Evolutionary conservation across 2,329 filamentous ascomycete species (phyloP).

Genomic region (Aspergillus persii): DNA sequence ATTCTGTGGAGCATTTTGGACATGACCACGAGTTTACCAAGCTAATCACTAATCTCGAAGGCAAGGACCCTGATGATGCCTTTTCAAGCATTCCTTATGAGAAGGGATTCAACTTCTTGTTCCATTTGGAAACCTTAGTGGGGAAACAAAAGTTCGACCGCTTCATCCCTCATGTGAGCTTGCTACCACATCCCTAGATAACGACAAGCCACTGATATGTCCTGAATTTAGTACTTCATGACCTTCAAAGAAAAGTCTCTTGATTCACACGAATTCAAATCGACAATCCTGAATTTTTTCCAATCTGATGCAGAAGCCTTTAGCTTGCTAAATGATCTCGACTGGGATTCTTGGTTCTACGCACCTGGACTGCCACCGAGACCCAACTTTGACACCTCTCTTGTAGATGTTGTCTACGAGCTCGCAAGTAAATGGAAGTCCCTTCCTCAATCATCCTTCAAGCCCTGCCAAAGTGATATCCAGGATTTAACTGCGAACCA

Average conservation of each 20-base stretch:
- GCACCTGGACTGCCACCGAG: slow-evolving; percentile 85
- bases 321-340: slow-evolving; percentile 66
- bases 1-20: slow-evolving; percentile 75
- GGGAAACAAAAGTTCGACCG: slow-evolving; percentile 86
- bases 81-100: slow-evolving; percentile 93
- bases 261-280: slow-evolving; percentile 91
- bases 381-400: slow-evolving; percentile 82
- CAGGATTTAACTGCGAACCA: slow-evolving; percentile 79
- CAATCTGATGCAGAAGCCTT: slow-evolving; percentile 59
- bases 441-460: slow-evolving; percentile 46
- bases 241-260: slow-evolving; percentile 82
- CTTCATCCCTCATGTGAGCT: slow-evolving; percentile 75
- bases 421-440: slow-evolving; percentile 80
- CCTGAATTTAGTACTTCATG: slow-evolving; percentile 65
- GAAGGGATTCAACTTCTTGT: slow-evolving; percentile 94
- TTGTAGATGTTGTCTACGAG: slow-evolving; percentile 81
- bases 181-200: background rate
- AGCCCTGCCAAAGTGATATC: slow-evolving; percentile 68
- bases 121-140: slow-evolving; percentile 81
- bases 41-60: slow-evolving; percentile 80
- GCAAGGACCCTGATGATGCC: slow-evolving; percentile 90
- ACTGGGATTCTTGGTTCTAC: slow-evolving; percentile 91
- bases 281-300: slow-evolving; percentile 85
- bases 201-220: background rate
- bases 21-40: slow-evolving; percentile 90